Evolutionary conservation across 2,329 filamentous ascomycete genomes (phyloP).

Genomic region (Fusarium burgessii): DNA sequence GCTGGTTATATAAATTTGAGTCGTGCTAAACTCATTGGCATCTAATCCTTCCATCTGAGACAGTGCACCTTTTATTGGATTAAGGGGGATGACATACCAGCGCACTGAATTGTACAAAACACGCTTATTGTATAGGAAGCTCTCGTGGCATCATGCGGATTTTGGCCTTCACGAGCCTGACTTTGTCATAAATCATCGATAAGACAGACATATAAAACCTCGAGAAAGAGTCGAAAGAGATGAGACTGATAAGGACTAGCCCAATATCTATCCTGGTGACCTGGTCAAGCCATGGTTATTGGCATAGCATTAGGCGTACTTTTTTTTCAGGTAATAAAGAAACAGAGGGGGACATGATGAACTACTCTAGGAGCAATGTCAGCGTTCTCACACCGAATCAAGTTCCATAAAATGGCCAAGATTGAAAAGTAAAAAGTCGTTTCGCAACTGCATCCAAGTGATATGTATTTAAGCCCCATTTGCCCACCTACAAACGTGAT

Average conservation of each 20-base stretch:
- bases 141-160: not conserved
- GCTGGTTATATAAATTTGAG: not conserved
- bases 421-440: not conserved
- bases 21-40: not conserved
- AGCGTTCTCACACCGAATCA: not conserved
- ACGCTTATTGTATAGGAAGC: not conserved
- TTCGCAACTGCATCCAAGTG: not conserved
- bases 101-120: not conserved
- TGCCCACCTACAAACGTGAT: slow-evolving; percentile 6
- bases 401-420: not conserved
- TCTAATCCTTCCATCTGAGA: not conserved
- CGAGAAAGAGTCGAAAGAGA: not conserved
- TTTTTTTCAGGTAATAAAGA: not conserved
- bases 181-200: too few species aligned
- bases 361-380: not conserved
- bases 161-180: not conserved
- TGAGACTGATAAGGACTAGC: not conserved
- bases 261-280: not conserved
- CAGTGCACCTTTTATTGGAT: not conserved
- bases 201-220: too few species aligned
- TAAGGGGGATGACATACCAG: not conserved
- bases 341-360: not conserved
- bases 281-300: not conserved
- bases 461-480: slow-evolving; percentile 8
- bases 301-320: not conserved